A percentile compares a stretch with the other conserved stretches of the same genome.
Conservation (phyloP, 1,284 basidiomycete genomes). For the Sphaerobolus stellatus region DNA sequence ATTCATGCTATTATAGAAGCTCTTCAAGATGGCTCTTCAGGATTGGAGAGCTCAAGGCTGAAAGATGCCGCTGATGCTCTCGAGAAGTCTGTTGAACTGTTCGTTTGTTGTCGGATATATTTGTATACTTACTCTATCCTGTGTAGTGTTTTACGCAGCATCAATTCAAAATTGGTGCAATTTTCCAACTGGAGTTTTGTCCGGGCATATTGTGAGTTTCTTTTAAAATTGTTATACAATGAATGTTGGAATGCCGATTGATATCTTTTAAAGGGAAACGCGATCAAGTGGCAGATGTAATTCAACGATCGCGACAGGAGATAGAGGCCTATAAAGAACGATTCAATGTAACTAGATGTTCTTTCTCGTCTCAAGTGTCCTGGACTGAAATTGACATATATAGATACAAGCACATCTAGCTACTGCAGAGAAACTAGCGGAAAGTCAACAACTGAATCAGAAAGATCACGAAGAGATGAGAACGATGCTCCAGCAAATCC, state of each 20-base stretch:
- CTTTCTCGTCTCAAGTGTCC: not conserved
- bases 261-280: conserved; percentile 39
- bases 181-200: conserved; percentile 39
- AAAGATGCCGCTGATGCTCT: conserved; percentile 43
- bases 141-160: conserved; percentile 31
- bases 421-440: conserved; percentile 35
- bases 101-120: not conserved
- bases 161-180: conserved; percentile 35
- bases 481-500: conserved; percentile 37
- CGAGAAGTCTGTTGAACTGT: conserved; percentile 35
- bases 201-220: conserved; percentile 37
- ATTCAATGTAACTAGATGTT: conserved; percentile 36
- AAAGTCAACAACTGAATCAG: conserved; percentile 33
- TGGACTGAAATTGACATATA: not conserved
- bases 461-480: conserved; percentile 34
- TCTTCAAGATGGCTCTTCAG: conserved; percentile 25
- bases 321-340: conserved; percentile 40
- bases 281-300: conserved; percentile 42
- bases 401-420: conserved; percentile 37
- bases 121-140: not conserved
- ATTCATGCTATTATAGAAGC: conserved; percentile 1
- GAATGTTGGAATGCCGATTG: not conserved
- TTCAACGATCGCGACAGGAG: conserved; percentile 42
- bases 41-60: conserved; percentile 40
- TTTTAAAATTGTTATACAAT: not conserved